A percentile compares a stretch with the other conserved stretches of the same genome.
phyloP scores from a whole-genome alignment of 768 basidiomycete genomes.

The Amanita subjunquillea region DNA sequence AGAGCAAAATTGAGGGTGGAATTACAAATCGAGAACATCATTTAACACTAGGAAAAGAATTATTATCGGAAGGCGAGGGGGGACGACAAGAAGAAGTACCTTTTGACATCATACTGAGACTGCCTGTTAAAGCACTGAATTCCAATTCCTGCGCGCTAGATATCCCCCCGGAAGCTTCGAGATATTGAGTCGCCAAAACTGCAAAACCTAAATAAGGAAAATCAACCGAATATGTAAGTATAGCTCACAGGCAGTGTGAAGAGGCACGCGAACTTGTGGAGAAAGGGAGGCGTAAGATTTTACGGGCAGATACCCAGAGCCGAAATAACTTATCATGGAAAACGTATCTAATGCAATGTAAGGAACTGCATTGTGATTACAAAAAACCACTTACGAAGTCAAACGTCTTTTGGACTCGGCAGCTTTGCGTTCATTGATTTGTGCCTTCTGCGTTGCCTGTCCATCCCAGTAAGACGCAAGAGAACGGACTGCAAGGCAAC shows the following conservation, averaged over 20 bases:
- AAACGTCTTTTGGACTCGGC: slow-evolving; percentile 77
- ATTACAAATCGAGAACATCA: slow-evolving; percentile 74
- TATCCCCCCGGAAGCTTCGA: slow-evolving; percentile 71
- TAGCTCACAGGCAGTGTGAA: slow-evolving; percentile 60
- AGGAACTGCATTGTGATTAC: not conserved
- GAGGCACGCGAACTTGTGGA: slow-evolving; percentile 67
- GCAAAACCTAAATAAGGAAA: not conserved
- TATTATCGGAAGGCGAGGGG: slow-evolving; percentile 2
- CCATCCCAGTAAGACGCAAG: not conserved
- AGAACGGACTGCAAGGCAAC: not conserved
- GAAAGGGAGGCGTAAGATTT: slow-evolving; percentile 11
- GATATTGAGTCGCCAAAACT: slow-evolving; percentile 86
- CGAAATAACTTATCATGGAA: slow-evolving; percentile 58
- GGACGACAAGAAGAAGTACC: slow-evolving; percentile 26
- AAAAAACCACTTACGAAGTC: slow-evolving; percentile 51
- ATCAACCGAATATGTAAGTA: slow-evolving; percentile 6
- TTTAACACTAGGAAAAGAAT: slow-evolving; percentile 43
- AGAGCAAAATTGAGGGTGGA: slow-evolving; percentile 5
- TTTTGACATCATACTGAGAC: slow-evolving; percentile 84
- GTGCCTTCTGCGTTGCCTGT: slow-evolving; percentile 61
- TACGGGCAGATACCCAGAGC: not conserved
- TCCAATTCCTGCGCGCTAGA: slow-evolving; percentile 75
- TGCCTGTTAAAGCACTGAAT: slow-evolving; percentile 76
- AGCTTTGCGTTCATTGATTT: slow-evolving; percentile 64
- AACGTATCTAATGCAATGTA: slow-evolving; percentile 39